Percentiles rank a stretch among this genome's conserved stretches.
These are phyloP conservation scores for Gremmenia infestans DNA, from an alignment of 2,329 filamentous ascomycete genomes.

Conservation along the genomic window DNA sequence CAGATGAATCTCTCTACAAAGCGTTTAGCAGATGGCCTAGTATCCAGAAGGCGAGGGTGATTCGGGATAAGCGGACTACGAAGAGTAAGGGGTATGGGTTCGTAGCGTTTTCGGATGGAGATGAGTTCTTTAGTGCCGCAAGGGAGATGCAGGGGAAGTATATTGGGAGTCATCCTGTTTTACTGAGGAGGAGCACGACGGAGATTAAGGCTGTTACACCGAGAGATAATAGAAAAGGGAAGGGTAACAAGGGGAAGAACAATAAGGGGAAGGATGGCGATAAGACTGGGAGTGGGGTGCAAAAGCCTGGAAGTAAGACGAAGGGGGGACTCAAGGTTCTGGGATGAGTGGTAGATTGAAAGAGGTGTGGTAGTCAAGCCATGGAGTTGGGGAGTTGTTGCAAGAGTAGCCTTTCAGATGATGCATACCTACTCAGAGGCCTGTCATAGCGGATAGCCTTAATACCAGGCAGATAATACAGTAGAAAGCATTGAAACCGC, in stretches of 20 bases:
- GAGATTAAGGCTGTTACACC: constrained; percentile 77
- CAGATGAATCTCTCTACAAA: constrained; percentile 90
- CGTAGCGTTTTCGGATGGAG: constrained; percentile 89
- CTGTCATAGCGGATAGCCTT: no score
- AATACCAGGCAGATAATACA: no score
- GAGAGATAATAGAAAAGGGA: constrained; percentile 53
- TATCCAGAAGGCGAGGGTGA: constrained; percentile 86
- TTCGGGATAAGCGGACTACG: constrained; percentile 90
- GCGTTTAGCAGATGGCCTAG: constrained; percentile 86
- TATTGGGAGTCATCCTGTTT: constrained; percentile 92
- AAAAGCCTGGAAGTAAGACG: constrained; percentile 62
- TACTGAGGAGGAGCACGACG: constrained; percentile 82
- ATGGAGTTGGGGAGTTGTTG: not conserved
- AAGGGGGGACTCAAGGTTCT: constrained; percentile 59
- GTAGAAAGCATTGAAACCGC: no score
- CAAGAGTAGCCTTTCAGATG: not conserved
- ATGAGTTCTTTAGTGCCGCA: constrained; percentile 93
- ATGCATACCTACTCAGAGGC: no score
- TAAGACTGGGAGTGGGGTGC: constrained; percentile 45
- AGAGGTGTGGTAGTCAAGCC: not conserved
- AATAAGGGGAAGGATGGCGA: constrained; percentile 34
- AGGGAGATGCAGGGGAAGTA: constrained; percentile 99
- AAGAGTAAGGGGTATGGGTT: constrained; percentile 97
- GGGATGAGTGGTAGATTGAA: constrained; percentile 36
- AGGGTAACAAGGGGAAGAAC: constrained; percentile 37